Base-by-base conservation (phyloP, 2,329 filamentous ascomycete species). In the Parastagonospora avenae region DNA sequence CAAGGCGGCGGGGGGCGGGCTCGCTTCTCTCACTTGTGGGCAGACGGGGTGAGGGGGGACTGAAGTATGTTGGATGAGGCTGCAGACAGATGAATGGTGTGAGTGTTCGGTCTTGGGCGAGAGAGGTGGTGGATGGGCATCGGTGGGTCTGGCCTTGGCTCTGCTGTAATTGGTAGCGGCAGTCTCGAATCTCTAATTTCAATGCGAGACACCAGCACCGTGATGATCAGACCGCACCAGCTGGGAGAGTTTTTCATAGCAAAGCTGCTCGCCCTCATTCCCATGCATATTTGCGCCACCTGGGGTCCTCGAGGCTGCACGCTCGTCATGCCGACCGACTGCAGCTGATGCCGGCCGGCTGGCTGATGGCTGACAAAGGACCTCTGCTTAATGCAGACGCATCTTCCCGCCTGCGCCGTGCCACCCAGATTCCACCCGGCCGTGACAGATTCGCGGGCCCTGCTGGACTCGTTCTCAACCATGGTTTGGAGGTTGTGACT, bases 41-140 rank as follows among this genome's bases (percentile, higher is more conserved):
- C 30, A 30, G 43, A 44, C 14, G 28, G 50, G 41, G 39, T 46
- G 55, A 53, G 48, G 53, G 54, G 39, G 54, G 54, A 40, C 42
- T 45, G 58, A 47, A 52, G 50, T 52, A 64, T 64, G 58, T 52
- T 49, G 66, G 55, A 62, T 64, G 64, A 65, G 59, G 62, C 64
- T 68, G 64, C 54, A 52, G 54, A 40, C 51, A 45, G 65, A 63
- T 65, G 64, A 57, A 63, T 62, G 62, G 45, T 45, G 46, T 40
- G 52, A 39, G 55, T 53, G 52, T 55, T 44, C 47, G 52, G 56
- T 14, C 32, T 52, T 51, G 62, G 64, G 40, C 45, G 54, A 46
- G 54, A 46, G 55, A 53, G 49, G 55, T 49, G 50, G 57, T 55
- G 57, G 16, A 16, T 8, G 15, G 36, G 19, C 19, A 24, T 24